Base-by-base conservation (phyloP, 331 rosid species). In the Quercus phellos region DNA sequence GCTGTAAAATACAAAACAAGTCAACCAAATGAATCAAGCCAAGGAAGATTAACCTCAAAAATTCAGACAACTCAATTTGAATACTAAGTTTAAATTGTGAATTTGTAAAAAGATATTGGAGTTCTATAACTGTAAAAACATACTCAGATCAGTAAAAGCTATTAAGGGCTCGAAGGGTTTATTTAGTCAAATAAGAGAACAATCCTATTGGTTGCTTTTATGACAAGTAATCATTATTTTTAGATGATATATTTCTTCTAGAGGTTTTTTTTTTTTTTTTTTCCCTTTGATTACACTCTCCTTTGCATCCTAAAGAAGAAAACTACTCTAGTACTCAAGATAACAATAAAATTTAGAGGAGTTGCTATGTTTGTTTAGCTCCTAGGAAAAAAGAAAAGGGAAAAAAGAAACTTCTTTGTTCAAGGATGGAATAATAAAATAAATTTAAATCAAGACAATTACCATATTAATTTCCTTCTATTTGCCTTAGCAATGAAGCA, bases 1-100 rank as follows among this genome's bases (percentile, higher is more conserved):
- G 74, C 92, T 88, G 90, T 51, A 66, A 59, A 75, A 66, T 11
- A 69, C 32, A 68, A 34, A 77, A 14, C 70, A 29, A 2, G 70
- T 21, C 21, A 64, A 64, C 16, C 70, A 63, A 5, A 18, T 59
- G 46, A 34, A 34, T 34, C 42, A 34, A 34, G 38, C 38, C 38
- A 34, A 1, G 42, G 42, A 34, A 34, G 0, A 64, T 17, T 19
- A 64, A 3, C 8, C 22, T 30, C 22, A 64, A 16, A 2, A 30
- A 27, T 38, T 26, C 68, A 27, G 27, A 24, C 5, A 26, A 32
- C 68, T 26, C 35, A 60, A 60, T 60, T 55, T 60, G 68, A 0
- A 60, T 13, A 32, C 38, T 1, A 26, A 0, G 0, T 26, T 10
- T 60, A 26, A 60, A 26, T 12, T 30, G 38, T 60, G 38, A 0